Evolutionary conservation across 768 basidiomycete genomes (phyloP), one percentile per base, ranked within the genome.

Genomic region (Fistulinella prunicolor): DNA sequence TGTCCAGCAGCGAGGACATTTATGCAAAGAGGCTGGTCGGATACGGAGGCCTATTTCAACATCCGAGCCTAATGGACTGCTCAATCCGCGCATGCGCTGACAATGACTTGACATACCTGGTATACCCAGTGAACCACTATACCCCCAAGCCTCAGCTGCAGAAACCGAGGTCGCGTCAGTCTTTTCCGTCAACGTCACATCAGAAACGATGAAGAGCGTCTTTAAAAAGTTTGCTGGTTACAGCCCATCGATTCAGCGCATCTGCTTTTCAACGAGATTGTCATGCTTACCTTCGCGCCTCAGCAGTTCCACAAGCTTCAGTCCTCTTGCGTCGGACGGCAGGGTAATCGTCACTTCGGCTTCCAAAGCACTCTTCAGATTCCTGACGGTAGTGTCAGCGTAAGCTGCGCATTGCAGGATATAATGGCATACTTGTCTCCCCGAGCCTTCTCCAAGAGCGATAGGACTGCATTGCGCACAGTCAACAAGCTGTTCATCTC

Each of bases 1-100:
- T 6, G 81, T 85, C 93, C 94, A 96, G 65, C 95, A 98, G 14
- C 94, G 79, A 20, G 93, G 89, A 63, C 95, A 98, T 64, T 95
- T 94, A 19, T 71, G 60, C 43, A 67, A 51, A 4, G 65, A 69
- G 10, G 90, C 80, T 14, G 89, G 85, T 16, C 74, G 73, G n/a
- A 89, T 71, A 13, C 77, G 75, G 44, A 91, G 68, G 0, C 65
- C 69, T 3, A 83, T 49, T 12, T 51, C 53, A 19, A 43, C 46
- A 24, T 46, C 49, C 34, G 50, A 57, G 12, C 53, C 59, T 56
- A 42, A 22, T 1, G 12, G 17, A 26, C 35, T 19, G 14, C n/a
- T 37, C 36, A 39, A 37, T 34, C 20, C 8, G 37, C 16, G 37
- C 4, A 17, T 46, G 30, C 44, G 13, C 9, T 3, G n/a, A 46